Percentiles rank a stretch among this genome's conserved stretches.
Conservation (phyloP, 2,329 filamentous ascomycete species). For the Macrophomina phaseolina region DNA sequence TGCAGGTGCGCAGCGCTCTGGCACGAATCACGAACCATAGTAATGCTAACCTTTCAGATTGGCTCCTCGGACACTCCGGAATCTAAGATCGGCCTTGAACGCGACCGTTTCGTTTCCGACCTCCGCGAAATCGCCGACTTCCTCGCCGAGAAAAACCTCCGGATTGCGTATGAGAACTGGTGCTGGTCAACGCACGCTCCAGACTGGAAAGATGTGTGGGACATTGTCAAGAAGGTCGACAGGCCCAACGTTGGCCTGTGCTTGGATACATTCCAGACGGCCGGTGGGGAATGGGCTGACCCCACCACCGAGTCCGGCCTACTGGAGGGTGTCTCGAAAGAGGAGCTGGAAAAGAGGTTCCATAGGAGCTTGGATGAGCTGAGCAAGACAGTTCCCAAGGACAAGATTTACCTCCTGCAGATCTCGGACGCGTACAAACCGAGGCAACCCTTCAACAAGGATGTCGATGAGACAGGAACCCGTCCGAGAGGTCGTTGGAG, state of each 20-base stretch:
- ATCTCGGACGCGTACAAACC: slow-evolving; percentile 76
- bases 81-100: slow-evolving; percentile 57
- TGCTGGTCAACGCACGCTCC: slow-evolving; percentile 77
- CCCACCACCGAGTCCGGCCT: slow-evolving; percentile 68
- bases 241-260: slow-evolving; percentile 73
- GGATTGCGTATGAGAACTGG: slow-evolving; percentile 81
- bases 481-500: slow-evolving; percentile 72
- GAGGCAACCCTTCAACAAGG: slow-evolving; percentile 59
- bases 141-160: slow-evolving; percentile 61
- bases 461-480: slow-evolving; percentile 58
- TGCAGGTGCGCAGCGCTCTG: slow-evolving; percentile 59
- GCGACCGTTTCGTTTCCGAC: slow-evolving; percentile 63
- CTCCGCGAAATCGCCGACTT: slow-evolving; percentile 69
- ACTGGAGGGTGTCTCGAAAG: slow-evolving; percentile 54
- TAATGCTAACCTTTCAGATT: slow-evolving; percentile 45
- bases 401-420: slow-evolving; percentile 77
- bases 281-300: slow-evolving; percentile 74
- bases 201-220: slow-evolving; percentile 72
- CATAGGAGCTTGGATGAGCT: slow-evolving; percentile 63
- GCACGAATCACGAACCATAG: neutral
- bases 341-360: slow-evolving; percentile 59
- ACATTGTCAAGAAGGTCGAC: slow-evolving; percentile 67
- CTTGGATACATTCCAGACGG: slow-evolving; percentile 79
- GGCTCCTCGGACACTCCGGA: slow-evolving; percentile 68
- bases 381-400: slow-evolving; percentile 61